Conservation (phyloP, 2,329 filamentous ascomycete species). For the Venturia oleaginea region DNA sequence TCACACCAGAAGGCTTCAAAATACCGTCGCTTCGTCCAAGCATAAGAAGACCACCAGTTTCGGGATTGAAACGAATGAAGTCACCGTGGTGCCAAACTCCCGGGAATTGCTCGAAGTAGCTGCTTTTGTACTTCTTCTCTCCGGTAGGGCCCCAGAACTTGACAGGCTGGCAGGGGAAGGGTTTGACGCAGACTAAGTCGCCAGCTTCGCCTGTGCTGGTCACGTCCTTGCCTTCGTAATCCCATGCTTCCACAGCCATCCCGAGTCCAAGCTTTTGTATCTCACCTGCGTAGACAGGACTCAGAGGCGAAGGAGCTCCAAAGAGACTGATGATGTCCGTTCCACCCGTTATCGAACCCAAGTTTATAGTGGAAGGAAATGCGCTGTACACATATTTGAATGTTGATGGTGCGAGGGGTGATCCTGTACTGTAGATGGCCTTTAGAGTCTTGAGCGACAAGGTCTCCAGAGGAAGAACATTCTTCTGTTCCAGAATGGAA, state of each 20-base stretch:
- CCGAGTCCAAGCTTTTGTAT: constrained; percentile 42
- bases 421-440: constrained; percentile 90
- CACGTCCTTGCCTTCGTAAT: constrained; percentile 48
- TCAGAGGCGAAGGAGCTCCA: constrained; percentile 61
- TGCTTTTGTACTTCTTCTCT: constrained; percentile 65
- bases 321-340: constrained; percentile 97
- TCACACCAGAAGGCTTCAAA: constrained; percentile 81
- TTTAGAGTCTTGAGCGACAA: constrained; percentile 53
- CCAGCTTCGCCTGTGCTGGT: constrained; percentile 60
- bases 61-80: constrained; percentile 65
- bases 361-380: constrained; percentile 71
- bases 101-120: constrained; percentile 81
- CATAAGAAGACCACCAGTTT: constrained; percentile 77
- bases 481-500: constrained; percentile 75
- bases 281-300: constrained; percentile 41
- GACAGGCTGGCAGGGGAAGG: constrained; percentile 86
- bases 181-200: constrained; percentile 75
- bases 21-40: constrained; percentile 87
- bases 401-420: constrained; percentile 83
- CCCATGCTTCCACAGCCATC: constrained; percentile 42
- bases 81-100: constrained; percentile 89
- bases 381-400: constrained; percentile 82
- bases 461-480: constrained; percentile 45
- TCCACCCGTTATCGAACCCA: constrained; percentile 88
- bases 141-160: constrained; percentile 74